Evolutionary conservation across 1,284 basidiomycete genomes (phyloP), one percentile per base, ranked within the genome.

Genomic region (Puccinia brachypodii): DNA sequence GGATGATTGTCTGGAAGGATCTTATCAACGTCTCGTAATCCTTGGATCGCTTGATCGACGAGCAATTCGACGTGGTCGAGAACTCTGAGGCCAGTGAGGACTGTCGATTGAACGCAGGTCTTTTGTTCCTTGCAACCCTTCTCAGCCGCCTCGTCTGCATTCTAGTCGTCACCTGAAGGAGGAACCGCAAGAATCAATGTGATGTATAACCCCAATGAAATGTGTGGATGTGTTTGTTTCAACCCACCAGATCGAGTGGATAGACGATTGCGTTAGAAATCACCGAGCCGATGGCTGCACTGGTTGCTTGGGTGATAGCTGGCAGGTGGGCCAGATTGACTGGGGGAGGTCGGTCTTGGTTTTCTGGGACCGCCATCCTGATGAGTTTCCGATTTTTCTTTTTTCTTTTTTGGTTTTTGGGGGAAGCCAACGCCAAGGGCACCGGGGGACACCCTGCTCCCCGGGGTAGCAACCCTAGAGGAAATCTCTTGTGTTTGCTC

Each of bases 251-350:
- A 80, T 89, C 88, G 22, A 89, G 85, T 13, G 88, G 88, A 82
- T 88, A 89, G 31, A 88, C 87, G 66, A 89, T 84, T 1, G 86
- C 86, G 84, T 88, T 88, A 68, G 86, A 86, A 11, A 88, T 85
- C 28, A 86, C 85, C 0, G 87, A 87, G 16, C 88, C 88, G 0
- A 88, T 72, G 0, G 87, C 86, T 1, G 87, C 88, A 0, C 88
- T 85, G 6, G 87, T 86, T 0, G 88, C 88, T 82, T 89, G 88
- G 0, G 87, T 86, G 42, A 89, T 84, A 1, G 88, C 87, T 2
- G 88, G 88, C 8, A 88, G 84, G 22, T 72, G 77, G 19, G 75
- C 33, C 38, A 76, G 58, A 40, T 76, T 76, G 60, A 64, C 40
- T 9, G 28, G 62, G 19, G 62, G 8, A 33, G 16, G 62, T 22